Evolutionary conservation across 805 yeast genomes (phyloP).

Genomic region (Soucietia sequanensis): DNA sequence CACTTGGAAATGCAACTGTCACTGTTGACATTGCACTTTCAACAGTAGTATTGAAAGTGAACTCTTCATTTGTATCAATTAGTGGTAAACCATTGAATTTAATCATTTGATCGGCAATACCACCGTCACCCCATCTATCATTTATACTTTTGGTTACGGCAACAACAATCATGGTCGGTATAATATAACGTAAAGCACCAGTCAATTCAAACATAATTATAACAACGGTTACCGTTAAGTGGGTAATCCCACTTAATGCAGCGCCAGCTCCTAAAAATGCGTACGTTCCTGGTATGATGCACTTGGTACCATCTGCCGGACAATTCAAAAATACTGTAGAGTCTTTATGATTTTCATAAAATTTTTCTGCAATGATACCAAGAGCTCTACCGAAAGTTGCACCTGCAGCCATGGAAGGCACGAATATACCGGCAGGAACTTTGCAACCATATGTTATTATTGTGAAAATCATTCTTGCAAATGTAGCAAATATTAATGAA

Average conservation of each 20-base stretch:
- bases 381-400: constrained; percentile 90
- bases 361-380: constrained; percentile 65
- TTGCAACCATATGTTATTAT: constrained; percentile 87
- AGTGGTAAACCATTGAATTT: constrained; percentile 83
- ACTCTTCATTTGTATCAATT: constrained; percentile 70
- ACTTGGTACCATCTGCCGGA: constrained; percentile 31
- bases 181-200: constrained; percentile 86
- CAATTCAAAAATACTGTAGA: constrained; percentile 34
- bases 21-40: constrained; percentile 61
- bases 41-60: constrained; percentile 42
- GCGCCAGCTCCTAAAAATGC: constrained; percentile 97
- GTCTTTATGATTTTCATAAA: constrained; percentile 30
- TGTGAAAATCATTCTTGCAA: constrained; percentile 67
- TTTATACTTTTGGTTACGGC: constrained; percentile 81
- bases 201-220: constrained; percentile 95
- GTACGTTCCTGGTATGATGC: constrained; percentile 91
- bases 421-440: constrained; percentile 97
- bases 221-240: constrained; percentile 88
- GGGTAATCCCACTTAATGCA: constrained; percentile 90
- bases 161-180: constrained; percentile 96
- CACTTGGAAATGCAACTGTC: constrained; percentile 36
- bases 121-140: constrained; percentile 73
- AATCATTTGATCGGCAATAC: constrained; percentile 96
- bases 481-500: constrained; percentile 67
- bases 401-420: constrained; percentile 96